A percentile compares a stretch with the other conserved stretches of the same genome.
Evolutionary conservation across 148 eudicot genomes (phyloP).

Genomic region (Amaranthus cruentus): DNA sequence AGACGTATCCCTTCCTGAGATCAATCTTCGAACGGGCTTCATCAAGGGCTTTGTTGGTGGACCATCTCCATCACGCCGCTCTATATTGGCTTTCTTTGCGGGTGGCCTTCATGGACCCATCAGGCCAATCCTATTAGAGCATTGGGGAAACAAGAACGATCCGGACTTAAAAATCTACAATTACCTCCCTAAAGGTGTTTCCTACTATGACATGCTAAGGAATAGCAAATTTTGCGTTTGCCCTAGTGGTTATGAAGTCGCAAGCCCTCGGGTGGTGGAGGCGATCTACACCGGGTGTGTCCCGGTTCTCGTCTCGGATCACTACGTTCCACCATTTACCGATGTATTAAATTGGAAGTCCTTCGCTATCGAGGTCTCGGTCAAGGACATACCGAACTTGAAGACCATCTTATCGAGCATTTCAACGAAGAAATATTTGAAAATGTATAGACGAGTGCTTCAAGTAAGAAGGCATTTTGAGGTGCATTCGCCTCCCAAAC

Average conservation of each 20-base stretch:
- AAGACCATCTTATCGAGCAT: conserved; percentile 51
- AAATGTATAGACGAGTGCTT: conserved; percentile 54
- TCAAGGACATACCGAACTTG: conserved; percentile 56
- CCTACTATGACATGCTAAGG: conserved; percentile 57
- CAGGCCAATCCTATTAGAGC: conserved; percentile 61
- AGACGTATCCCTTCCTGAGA: conserved; percentile 76
- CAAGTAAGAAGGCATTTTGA: conserved; percentile 62
- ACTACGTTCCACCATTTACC: conserved; percentile 65
- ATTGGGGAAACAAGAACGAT: conserved; percentile 67
- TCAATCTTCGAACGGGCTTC: conserved; percentile 49
- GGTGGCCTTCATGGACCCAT: conserved; percentile 77
- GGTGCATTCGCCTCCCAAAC: conserved; percentile 54
- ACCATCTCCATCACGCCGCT: conserved; percentile 60
- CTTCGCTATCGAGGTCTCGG: conserved; percentile 51
- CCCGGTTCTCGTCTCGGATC: conserved; percentile 61
- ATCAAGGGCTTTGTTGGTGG: conserved; percentile 54
- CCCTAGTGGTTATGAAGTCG: conserved; percentile 86
- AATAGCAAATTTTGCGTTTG: conserved; percentile 69
- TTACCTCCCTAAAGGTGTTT: conserved; percentile 56
- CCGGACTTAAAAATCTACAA: conserved; percentile 54
- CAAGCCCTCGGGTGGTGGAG: conserved; percentile 77
- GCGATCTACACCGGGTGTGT: conserved; percentile 80
- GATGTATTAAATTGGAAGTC: conserved; percentile 76
- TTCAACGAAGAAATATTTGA: conserved; percentile 47
- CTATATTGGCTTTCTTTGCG: conserved; percentile 61